phyloP scores from a whole-genome alignment of 129 eudicot genomes.

The Lonicera japonica region DNA sequence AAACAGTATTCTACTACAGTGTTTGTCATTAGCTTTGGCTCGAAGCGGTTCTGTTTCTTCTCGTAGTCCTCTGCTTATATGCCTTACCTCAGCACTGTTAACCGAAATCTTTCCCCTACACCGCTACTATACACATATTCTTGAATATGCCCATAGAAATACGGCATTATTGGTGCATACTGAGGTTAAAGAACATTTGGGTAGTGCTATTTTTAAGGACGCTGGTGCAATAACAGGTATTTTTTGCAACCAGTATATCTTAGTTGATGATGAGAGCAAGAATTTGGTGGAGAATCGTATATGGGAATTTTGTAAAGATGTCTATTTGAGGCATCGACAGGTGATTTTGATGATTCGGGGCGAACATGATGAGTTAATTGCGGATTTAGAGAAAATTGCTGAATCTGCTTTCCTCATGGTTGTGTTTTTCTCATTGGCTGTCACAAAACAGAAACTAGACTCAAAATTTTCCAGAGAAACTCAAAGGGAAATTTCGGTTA shows the following conservation, averaged over 20 bases:
- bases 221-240: constrained; percentile 80
- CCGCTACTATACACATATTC: constrained; percentile 37
- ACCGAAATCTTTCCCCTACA: constrained; percentile 67
- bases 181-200: constrained; percentile 57
- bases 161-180: constrained; percentile 5
- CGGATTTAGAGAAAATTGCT: constrained; percentile 73
- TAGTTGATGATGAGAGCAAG: constrained; percentile 48
- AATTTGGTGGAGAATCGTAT: constrained; percentile 54
- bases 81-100: constrained; percentile 64
- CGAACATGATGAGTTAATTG: constrained; percentile 37
- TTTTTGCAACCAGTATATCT: constrained; percentile 66
- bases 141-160: constrained; percentile 26
- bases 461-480: constrained; percentile 39
- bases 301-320: constrained; percentile 77
- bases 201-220: constrained; percentile 62
- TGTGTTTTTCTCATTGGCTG: constrained; percentile 82
- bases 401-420: constrained; percentile 93
- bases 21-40: constrained; percentile 69
- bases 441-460: constrained; percentile 59
- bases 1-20: constrained; percentile 41
- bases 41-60: constrained; percentile 58
- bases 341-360: constrained; percentile 55
- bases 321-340: constrained; percentile 68
- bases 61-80: constrained; percentile 41
- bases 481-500: constrained; percentile 53